A percentile compares a stretch with the other conserved stretches of the same genome.
Evolutionary conservation across 352 stramenopile genomes (phyloP).

Genomic region (Phytopythium ostracodes): DNA sequence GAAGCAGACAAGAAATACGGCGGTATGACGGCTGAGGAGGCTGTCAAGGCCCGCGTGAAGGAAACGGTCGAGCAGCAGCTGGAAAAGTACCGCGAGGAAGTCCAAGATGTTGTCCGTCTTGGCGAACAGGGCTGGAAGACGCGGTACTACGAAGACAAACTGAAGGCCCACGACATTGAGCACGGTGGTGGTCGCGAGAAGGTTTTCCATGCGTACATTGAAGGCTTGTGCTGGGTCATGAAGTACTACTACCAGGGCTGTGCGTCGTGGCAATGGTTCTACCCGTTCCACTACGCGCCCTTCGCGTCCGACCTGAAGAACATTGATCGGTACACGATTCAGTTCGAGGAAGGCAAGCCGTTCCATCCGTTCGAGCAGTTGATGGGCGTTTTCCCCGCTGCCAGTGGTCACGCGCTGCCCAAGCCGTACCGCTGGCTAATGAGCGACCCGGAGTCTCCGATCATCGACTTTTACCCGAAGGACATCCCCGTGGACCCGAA

Average conservation of each 20-base stretch:
- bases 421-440: slow-evolving; percentile 94
- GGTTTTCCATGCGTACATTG: slow-evolving; percentile 95
- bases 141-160: slow-evolving; percentile 86
- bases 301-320: slow-evolving; percentile 92
- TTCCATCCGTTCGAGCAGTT: slow-evolving; percentile 98
- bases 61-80: slow-evolving; percentile 71
- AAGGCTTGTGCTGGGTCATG: slow-evolving; percentile 99
- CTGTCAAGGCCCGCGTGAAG: slow-evolving; percentile 80
- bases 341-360: slow-evolving; percentile 93
- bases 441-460: slow-evolving; percentile 92
- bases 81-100: slow-evolving; percentile 78
- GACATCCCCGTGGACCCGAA: slow-evolving; percentile 98
- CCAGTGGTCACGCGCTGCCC: slow-evolving; percentile 92
- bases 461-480: slow-evolving; percentile 96
- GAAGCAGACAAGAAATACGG: slow-evolving; percentile 69
- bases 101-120: slow-evolving; percentile 92
- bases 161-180: slow-evolving; percentile 85
- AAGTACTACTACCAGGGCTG: slow-evolving; percentile 99
- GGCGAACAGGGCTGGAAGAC: slow-evolving; percentile 97
- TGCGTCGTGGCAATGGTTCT: slow-evolving; percentile 99
- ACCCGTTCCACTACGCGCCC: slow-evolving; percentile 98
- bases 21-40: slow-evolving; percentile 54
- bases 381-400: slow-evolving; percentile 97
- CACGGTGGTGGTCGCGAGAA: slow-evolving; percentile 83
- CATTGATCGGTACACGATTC: slow-evolving; percentile 86